These are phyloP conservation scores for Dactylis glomerata DNA, from an alignment of 176 grass and related monocot genomes.

Conservation along the genomic window DNA sequence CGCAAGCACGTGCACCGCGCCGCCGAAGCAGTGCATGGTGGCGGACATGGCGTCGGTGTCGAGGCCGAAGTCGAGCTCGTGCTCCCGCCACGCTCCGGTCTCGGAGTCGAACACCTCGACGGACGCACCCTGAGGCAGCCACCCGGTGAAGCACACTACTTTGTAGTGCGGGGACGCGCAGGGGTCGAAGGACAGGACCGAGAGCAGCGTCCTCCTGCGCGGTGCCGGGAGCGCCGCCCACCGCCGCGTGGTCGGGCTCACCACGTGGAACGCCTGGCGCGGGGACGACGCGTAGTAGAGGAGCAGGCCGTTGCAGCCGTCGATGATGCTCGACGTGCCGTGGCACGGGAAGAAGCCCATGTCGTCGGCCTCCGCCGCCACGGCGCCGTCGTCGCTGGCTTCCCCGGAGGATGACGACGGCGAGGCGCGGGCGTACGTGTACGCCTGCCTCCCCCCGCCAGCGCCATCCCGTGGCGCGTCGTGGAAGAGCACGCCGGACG, in stretches of 20 bases:
- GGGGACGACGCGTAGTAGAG: conserved; percentile 48
- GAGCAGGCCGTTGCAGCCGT: conserved; percentile 84
- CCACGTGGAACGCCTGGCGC: conserved; percentile 60
- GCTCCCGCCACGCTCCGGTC: conserved; percentile 41
- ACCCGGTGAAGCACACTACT: conserved; percentile 69
- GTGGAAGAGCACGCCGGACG: conserved; percentile 64
- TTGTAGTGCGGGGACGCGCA: conserved; percentile 42
- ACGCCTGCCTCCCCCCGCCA: conserved; percentile 14
- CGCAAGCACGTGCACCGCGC: conserved; percentile 64
- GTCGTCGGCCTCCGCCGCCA: conserved; percentile 34
- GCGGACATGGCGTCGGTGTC: conserved; percentile 73
- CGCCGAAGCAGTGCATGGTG: conserved; percentile 67
- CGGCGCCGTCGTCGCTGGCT: background rate
- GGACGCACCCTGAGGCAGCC: conserved; percentile 48
- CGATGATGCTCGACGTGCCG: conserved; percentile 60
- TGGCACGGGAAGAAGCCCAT: conserved; percentile 77
- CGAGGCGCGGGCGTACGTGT: conserved; percentile 50
- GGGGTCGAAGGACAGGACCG: conserved; percentile 76
- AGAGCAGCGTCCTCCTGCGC: conserved; percentile 46
- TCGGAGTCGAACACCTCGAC: conserved; percentile 72
- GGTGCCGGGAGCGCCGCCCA: conserved; percentile 54
- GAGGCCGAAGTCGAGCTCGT: conserved; percentile 55
- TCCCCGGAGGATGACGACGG: background rate
- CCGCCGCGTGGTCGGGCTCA: conserved; percentile 58
- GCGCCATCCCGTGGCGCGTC: background rate